These are phyloP conservation scores for Salvia sclarea DNA, from an alignment of 305 asterid species.

Conservation along the genomic window DNA sequence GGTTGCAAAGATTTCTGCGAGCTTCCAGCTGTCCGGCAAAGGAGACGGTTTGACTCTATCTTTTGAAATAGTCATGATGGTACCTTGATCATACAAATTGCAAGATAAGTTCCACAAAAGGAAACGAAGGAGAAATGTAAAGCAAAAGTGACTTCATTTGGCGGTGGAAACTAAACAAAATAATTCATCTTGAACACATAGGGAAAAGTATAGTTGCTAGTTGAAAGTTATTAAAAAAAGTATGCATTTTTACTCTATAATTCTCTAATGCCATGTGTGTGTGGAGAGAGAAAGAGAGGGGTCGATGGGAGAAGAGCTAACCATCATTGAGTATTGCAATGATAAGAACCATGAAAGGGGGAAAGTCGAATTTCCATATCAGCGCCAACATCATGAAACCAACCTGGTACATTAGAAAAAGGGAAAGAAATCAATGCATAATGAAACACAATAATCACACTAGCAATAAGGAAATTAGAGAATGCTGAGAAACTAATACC, in stretches of 20 bases:
- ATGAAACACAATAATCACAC: not conserved
- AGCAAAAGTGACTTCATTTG: not conserved
- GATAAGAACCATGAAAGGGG: slow-evolving; percentile 95
- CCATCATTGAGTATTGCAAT: slow-evolving; percentile 90
- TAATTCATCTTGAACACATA: no score
- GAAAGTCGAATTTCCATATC: slow-evolving; percentile 80
- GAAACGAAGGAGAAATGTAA: not conserved
- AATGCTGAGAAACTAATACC: not conserved
- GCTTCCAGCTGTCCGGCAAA: slow-evolving; percentile 70
- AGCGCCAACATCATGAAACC: slow-evolving; percentile 84
- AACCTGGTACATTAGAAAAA: slow-evolving; percentile 48
- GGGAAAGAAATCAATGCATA: slow-evolving; percentile 21
- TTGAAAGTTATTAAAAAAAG: not conserved
- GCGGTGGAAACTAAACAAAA: not conserved
- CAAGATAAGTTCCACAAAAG: slow-evolving; percentile 22
- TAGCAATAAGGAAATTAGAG: slow-evolving; percentile 5
- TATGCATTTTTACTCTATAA: not conserved
- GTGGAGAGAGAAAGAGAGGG: slow-evolving; percentile 13
- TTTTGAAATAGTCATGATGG: slow-evolving; percentile 67
- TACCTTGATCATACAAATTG: slow-evolving; percentile 37
- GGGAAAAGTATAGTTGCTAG: no score
- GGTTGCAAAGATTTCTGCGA: slow-evolving; percentile 58
- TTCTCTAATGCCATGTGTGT: not conserved
- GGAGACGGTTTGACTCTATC: slow-evolving; percentile 72
- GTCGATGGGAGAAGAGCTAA: slow-evolving; percentile 30